A percentile compares a stretch with the other conserved stretches of the same genome.
Evolutionary conservation across 345 rosid genomes (phyloP).

Genomic region (Hibiscus syriacus): DNA sequence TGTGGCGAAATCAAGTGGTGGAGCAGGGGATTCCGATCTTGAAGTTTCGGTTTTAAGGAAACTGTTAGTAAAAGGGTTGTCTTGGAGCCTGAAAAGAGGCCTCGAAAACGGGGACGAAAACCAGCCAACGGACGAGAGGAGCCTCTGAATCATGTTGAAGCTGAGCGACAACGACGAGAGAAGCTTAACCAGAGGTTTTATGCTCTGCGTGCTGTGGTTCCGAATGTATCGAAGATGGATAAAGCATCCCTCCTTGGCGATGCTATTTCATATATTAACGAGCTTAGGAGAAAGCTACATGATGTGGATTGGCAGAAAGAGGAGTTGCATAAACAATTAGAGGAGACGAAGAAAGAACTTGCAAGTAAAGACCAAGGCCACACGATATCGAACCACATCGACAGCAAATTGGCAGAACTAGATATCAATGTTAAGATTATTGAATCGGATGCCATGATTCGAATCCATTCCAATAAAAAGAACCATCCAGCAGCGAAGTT

Average conservation of each 20-base stretch:
- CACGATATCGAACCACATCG: slow-evolving; percentile 20
- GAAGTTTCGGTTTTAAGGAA: slow-evolving; percentile 80
- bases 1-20: slow-evolving; percentile 41
- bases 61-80: slow-evolving; percentile 43
- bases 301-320: slow-evolving; percentile 47
- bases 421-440: slow-evolving; percentile 86
- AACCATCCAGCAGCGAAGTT: slow-evolving; percentile 86
- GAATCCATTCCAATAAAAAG: slow-evolving; percentile 70
- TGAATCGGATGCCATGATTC: slow-evolving; percentile 79
- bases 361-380: slow-evolving; percentile 33
- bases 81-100: slow-evolving; percentile 75
- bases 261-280: slow-evolving; percentile 80
- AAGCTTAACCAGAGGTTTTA: slow-evolving; percentile 89
- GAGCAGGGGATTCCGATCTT: slow-evolving; percentile 72
- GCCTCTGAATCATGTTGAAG: slow-evolving; percentile 92
- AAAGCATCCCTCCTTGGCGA: slow-evolving; percentile 94
- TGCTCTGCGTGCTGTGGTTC: slow-evolving; percentile 82
- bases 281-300: slow-evolving; percentile 62
- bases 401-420: slow-evolving; percentile 39
- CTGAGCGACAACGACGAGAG: slow-evolving; percentile 96
- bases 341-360: slow-evolving; percentile 40
- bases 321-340: slow-evolving; percentile 60
- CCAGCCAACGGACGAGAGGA: slow-evolving; percentile 98
- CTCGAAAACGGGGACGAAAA: slow-evolving; percentile 81
- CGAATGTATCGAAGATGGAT: slow-evolving; percentile 95